Conservation (phyloP, 768 basidiomycete genomes). For the Collybia sp. region DNA sequence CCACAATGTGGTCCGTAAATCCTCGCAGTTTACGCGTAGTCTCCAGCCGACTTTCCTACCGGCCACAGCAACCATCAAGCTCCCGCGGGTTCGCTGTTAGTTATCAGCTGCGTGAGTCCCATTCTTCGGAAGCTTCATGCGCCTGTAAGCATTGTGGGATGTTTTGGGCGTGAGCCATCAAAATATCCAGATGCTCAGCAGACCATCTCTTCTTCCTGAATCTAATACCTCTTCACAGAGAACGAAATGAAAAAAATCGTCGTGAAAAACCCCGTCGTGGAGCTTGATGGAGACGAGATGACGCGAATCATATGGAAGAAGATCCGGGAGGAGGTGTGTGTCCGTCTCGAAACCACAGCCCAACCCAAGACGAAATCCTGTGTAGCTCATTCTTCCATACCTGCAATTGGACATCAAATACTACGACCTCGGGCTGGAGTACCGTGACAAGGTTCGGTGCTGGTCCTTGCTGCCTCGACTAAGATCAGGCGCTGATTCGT, state of each 20-base stretch:
- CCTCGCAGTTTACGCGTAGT: not conserved
- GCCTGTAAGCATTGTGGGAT: not conserved
- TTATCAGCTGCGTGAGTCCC: not conserved
- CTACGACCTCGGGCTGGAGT: slow-evolving; percentile 90
- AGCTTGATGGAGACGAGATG: slow-evolving; percentile 97
- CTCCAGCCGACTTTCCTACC: not conserved
- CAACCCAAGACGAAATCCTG: not conserved
- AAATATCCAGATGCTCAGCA: no score
- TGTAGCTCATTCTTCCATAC: slow-evolving; percentile 87
- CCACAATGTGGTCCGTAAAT: not conserved
- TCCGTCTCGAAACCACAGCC: not conserved
- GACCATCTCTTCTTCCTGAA: not conserved
- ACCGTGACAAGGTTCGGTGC: slow-evolving; percentile 69
- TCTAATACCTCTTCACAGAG: not conserved
- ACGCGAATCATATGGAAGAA: slow-evolving; percentile 98
- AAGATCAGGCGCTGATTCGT: not conserved
- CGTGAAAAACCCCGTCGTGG: slow-evolving; percentile 83
- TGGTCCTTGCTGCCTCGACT: not conserved
- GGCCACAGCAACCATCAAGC: not conserved
- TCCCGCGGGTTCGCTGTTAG: not conserved
- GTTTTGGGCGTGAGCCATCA: not conserved
- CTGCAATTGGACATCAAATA: slow-evolving; percentile 94
- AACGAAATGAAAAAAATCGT: slow-evolving; percentile 52
- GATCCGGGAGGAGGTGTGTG: slow-evolving; percentile 84
- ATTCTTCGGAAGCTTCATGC: not conserved